phyloP scores from a whole-genome alignment of 176 grass and related monocot genomes.

The Poa pratensis region DNA sequence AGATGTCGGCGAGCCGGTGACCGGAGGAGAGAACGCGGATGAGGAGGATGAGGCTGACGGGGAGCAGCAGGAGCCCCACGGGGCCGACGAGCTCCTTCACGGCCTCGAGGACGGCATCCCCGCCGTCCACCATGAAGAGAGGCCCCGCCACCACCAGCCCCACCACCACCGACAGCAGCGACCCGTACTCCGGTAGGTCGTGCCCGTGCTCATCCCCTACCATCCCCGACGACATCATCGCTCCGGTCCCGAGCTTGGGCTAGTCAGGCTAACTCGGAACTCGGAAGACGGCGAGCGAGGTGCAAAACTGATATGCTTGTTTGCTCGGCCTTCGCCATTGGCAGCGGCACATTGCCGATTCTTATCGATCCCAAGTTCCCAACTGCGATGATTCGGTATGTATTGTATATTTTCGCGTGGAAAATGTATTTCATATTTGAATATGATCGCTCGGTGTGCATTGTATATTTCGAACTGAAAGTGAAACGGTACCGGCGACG shows the following conservation, averaged over 20 bases:
- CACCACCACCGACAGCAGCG: conserved; percentile 62
- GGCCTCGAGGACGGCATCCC: conserved; percentile 45
- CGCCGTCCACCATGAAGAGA: conserved; percentile 59
- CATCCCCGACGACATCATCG: conserved; percentile 10
- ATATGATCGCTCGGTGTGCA: background rate
- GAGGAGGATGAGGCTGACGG: conserved; percentile 65
- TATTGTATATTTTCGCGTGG: background rate
- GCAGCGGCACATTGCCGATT: background rate
- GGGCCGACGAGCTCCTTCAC: conserved; percentile 61
- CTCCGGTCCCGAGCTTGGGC: background rate
- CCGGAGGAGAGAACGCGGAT: conserved; percentile 81
- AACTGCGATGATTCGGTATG: background rate
- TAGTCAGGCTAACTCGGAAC: background rate
- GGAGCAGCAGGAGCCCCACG: conserved; percentile 64
- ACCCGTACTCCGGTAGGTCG: conserved; percentile 51
- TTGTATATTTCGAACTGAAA: conserved; percentile 4
- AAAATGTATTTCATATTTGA: too few species aligned
- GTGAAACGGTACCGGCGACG: background rate
- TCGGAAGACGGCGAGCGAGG: background rate
- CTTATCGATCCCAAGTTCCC: conserved; percentile 13
- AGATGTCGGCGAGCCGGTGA: conserved; percentile 41
- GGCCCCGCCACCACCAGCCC: conserved; percentile 56
- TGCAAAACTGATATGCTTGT: background rate
- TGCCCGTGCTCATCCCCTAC: background rate
- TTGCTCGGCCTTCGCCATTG: background rate